Conservation (phyloP, 108 stramenopile genomes). For the Stephanodiscus minutulus region DNA sequence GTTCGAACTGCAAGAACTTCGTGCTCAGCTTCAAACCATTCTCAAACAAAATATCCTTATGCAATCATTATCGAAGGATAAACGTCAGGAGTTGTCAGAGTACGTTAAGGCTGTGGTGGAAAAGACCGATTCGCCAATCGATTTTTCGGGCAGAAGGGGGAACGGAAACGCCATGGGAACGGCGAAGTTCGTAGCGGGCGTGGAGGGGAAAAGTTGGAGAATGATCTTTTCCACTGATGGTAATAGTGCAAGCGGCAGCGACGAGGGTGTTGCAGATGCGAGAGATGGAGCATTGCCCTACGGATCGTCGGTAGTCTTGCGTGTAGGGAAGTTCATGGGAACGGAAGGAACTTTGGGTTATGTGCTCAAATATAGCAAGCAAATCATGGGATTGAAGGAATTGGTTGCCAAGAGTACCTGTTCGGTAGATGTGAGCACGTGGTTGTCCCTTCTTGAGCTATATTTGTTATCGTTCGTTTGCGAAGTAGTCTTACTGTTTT, state of each 20-base stretch:
- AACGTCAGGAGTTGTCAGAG: slow-evolving; percentile 54
- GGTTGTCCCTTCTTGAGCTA: background rate
- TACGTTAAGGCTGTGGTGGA: slow-evolving; percentile 56
- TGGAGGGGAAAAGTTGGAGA: slow-evolving; percentile 61
- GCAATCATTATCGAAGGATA: slow-evolving; percentile 43
- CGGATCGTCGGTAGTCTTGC: slow-evolving; percentile 60
- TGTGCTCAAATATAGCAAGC: slow-evolving; percentile 61
- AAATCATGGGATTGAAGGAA: slow-evolving; percentile 60
- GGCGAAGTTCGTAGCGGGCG: slow-evolving; percentile 36
- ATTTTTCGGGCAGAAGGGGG: slow-evolving; percentile 21
- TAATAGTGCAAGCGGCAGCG: background rate
- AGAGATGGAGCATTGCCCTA: slow-evolving; percentile 52
- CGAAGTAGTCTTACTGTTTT: slow-evolving; percentile 5
- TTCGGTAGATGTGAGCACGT: slow-evolving; percentile 61
- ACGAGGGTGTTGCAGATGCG: slow-evolving; percentile 6
- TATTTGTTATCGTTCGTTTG: slow-evolving; percentile 6
- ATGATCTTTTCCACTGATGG: slow-evolving; percentile 64
- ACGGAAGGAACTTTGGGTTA: slow-evolving; percentile 59
- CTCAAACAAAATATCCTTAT: slow-evolving; percentile 43
- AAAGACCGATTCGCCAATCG: slow-evolving; percentile 47
- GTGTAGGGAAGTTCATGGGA: slow-evolving; percentile 49
- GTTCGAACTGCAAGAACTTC: slow-evolving; percentile 82
- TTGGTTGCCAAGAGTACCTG: slow-evolving; percentile 64
- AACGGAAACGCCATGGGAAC: slow-evolving; percentile 32
- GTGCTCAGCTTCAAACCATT: slow-evolving; percentile 65